Evolutionary conservation across 352 stramenopile genomes (phyloP), one percentile per base, ranked within the genome.

Genomic region (Pythium biforme): DNA sequence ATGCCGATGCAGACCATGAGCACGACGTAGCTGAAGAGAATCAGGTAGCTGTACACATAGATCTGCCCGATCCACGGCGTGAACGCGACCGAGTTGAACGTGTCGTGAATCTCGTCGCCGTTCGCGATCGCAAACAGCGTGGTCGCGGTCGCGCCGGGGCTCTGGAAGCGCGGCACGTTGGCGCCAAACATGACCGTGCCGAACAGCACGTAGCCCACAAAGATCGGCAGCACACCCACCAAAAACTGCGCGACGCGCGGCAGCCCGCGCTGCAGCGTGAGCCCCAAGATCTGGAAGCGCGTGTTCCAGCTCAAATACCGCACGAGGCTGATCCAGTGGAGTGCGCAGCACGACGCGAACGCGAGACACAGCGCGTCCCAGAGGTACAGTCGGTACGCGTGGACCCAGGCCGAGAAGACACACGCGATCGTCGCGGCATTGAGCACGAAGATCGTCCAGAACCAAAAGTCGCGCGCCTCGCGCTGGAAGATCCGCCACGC

Each of bases 1-100:
- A 96, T 91, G 19, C 82, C 83, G 63, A 96, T 95, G 71, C 86
- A 94, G 12, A 95, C 86, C 81, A 95, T 95, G 26, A 95, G 71
- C 54, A 95, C 86, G 14, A 93, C 83, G 70, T 95, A 95, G 62
- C 88, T 95, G 66, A 95, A 96, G 10, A 95, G 72, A 26, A 92
- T 85, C 55, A 95, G 81, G 79, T 94, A 95, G 49, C 62, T 80
- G 72, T 94, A 94, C 19, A 95, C 69, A 70, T 95, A 96, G 43
- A 95, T 72, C 72, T 93, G 83, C 6, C 83, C 83, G 45, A 91
- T 76, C 75, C 75, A 88, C 3, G 83, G 83, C 25, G 79, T 88
- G 53, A 82, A 87, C 27, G 79, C 68, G 12, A 93, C 81, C 20
- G 76, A 65, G 27, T 83, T 80, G 64, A 96, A 96, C 20, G 86